A percentile compares a stretch with the other conserved stretches of the same genome.
Conservation (phyloP, 768 basidiomycete species). For the Leccinum aurantiacum region DNA sequence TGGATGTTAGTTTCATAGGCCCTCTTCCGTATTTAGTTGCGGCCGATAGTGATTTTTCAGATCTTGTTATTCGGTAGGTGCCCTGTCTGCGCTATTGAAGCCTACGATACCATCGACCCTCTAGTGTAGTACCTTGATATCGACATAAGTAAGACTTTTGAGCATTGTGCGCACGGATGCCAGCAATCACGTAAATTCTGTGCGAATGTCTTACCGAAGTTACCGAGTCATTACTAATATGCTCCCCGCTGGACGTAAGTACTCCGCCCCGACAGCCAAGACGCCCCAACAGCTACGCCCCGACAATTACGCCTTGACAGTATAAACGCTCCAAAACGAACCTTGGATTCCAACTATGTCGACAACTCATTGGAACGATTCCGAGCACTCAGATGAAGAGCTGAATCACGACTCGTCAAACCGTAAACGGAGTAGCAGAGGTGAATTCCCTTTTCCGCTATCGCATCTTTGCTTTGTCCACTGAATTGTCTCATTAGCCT, state of each 20-base stretch:
- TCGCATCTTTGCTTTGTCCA: not conserved
- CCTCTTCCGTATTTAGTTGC: not conserved
- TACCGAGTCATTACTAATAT: conserved; percentile 9
- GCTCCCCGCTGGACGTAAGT: too few relatives aligned
- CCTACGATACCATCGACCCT: not conserved
- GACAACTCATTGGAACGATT: conserved; percentile 49
- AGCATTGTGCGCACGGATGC: not conserved
- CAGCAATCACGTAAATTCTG: conserved; percentile 5
- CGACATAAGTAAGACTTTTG: not conserved
- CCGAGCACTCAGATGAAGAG: conserved; percentile 63
- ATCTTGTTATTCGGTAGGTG: not conserved
- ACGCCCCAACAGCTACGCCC: too few relatives aligned
- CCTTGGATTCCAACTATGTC: conserved; percentile 25
- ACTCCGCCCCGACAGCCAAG: not conserved
- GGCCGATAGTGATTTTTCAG: not conserved
- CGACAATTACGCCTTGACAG: not conserved
- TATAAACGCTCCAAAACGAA: conserved; percentile 4
- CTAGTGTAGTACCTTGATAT: not conserved
- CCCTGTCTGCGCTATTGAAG: not conserved
- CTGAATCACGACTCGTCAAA: conserved; percentile 40
- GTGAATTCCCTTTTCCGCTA: conserved; percentile 32
- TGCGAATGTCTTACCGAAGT: conserved; percentile 19
- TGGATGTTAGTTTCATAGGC: not conserved
- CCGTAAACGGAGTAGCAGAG: conserved; percentile 66
- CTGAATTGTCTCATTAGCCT: conserved; percentile 48